phyloP scores from a whole-genome alignment of 2,329 filamentous ascomycete genomes.

The Neospermospora avenae region DNA sequence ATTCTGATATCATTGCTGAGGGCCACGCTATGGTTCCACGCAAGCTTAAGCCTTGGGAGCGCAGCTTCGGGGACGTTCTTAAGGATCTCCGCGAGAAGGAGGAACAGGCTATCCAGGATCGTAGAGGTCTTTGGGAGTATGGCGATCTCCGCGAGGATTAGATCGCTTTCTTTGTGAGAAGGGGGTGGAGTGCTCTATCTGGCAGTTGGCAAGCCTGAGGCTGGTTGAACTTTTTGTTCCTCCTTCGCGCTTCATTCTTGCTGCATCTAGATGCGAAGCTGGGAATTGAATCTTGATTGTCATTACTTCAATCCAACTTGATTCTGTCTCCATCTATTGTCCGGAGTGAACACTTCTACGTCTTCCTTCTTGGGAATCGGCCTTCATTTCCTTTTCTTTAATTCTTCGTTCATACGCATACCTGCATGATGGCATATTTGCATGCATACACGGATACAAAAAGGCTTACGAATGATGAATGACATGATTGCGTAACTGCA shows the following conservation, averaged over 20 bases:
- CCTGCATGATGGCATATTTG: not conserved
- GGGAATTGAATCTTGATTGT: too few relatives aligned
- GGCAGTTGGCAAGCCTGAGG: not conserved
- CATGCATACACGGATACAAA: not conserved
- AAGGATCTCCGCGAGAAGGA: constrained; percentile 71
- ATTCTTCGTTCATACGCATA: not conserved
- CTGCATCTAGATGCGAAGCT: not conserved
- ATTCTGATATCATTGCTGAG: constrained; percentile 78
- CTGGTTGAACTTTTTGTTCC: not conserved
- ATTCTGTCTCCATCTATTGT: too few relatives aligned
- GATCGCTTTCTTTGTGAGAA: not conserved
- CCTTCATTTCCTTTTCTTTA: not conserved
- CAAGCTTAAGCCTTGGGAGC: constrained; percentile 91
- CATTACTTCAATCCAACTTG: too few relatives aligned
- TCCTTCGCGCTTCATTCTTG: not conserved
- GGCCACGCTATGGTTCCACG: constrained; percentile 88
- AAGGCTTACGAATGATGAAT: not conserved
- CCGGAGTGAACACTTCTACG: too few relatives aligned
- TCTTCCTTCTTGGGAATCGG: too few relatives aligned
- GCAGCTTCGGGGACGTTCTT: constrained; percentile 68
- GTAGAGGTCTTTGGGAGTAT: constrained; percentile 96
- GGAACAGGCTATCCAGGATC: constrained; percentile 72
- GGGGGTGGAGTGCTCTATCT: not conserved
- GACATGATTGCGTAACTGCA: not conserved
- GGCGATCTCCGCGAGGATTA: constrained; percentile 92